A percentile compares a stretch with the other conserved stretches of the same genome.
phyloP scores from a whole-genome alignment of 768 basidiomycete species.

The Lentinula aciculospora region DNA sequence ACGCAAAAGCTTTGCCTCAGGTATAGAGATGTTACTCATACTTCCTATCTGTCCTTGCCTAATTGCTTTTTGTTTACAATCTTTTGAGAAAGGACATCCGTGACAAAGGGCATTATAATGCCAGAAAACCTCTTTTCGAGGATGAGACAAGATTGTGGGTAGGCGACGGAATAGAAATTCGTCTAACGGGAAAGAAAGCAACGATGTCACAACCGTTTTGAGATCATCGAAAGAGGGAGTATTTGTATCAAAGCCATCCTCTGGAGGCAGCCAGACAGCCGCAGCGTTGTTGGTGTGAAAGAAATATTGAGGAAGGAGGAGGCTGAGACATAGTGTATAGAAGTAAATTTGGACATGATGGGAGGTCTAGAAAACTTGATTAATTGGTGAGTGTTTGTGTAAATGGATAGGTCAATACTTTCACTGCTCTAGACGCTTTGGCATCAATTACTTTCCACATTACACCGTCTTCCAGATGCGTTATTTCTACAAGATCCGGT shows the following conservation, averaged over 20 bases:
- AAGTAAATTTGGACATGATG: constrained; percentile 51
- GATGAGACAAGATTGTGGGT: constrained; percentile 30
- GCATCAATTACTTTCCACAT: constrained; percentile 46
- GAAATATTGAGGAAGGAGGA: constrained; percentile 28
- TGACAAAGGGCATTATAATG: constrained; percentile 46
- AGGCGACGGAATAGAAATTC: constrained; percentile 37
- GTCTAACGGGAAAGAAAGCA: constrained; percentile 35
- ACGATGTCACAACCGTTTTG: constrained; percentile 30
- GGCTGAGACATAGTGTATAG: constrained; percentile 38
- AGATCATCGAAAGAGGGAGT: constrained; percentile 32
- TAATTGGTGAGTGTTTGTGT: neutral
- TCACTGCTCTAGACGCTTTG: constrained; percentile 40
- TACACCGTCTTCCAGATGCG: constrained; percentile 23
- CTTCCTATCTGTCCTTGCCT: constrained; percentile 33
- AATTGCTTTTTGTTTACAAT: constrained; percentile 28
- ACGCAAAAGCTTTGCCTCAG: constrained; percentile 34
- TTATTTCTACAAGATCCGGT: constrained; percentile 44
- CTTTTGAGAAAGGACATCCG: constrained; percentile 32
- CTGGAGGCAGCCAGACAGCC: constrained; percentile 42
- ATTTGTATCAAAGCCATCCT: constrained; percentile 25
- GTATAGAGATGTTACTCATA: constrained; percentile 44
- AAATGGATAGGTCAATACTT: too few species aligned
- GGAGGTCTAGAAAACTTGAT: constrained; percentile 27
- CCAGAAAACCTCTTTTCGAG: constrained; percentile 33
- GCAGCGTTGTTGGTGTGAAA: constrained; percentile 29